These are phyloP conservation scores for Metarhizium guizhouense DNA, from an alignment of 2,329 filamentous ascomycete species.

Conservation along the genomic window DNA sequence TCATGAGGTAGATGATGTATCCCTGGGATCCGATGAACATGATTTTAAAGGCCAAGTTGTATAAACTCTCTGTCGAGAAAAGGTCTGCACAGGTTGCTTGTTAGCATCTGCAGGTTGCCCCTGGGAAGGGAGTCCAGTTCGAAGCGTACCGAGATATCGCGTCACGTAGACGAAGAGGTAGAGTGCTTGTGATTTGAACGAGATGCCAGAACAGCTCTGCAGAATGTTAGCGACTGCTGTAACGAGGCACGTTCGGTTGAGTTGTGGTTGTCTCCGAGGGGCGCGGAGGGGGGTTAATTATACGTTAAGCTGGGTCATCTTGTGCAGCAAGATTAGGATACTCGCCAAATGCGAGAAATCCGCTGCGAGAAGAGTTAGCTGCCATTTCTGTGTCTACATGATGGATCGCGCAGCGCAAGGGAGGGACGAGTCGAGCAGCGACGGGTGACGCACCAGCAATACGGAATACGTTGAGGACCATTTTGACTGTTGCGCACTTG, in stretches of 20 bases:
- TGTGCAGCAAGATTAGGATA: constrained; percentile 89
- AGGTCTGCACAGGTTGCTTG: constrained; percentile 49
- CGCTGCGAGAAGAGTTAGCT: constrained; percentile 41
- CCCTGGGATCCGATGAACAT: constrained; percentile 84
- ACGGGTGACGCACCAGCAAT: constrained; percentile 37
- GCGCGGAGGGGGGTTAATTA: constrained; percentile 16
- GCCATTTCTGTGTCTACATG: constrained; percentile 2
- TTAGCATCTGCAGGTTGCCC: not conserved
- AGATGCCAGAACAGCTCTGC: constrained; percentile 93
- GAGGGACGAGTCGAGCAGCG: not conserved
- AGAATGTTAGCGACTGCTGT: constrained; percentile 1
- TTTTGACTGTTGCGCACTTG: constrained; percentile 15
- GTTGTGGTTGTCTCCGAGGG: constrained; percentile 1
- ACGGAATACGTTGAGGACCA: constrained; percentile 50
- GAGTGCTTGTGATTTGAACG: constrained; percentile 95
- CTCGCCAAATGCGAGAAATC: constrained; percentile 94
- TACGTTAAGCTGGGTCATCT: constrained; percentile 91
- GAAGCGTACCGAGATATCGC: constrained; percentile 68
- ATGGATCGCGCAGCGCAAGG: constrained; percentile 8
- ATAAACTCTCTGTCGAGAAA: constrained; percentile 74
- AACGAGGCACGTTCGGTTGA: not conserved
- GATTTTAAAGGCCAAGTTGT: constrained; percentile 94
- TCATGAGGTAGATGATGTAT: constrained; percentile 97
- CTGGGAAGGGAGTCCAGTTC: not conserved
- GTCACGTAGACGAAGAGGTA: constrained; percentile 93